Evolutionary conservation across 2,329 filamentous ascomycete genomes (phyloP), one percentile per base, ranked within the genome.

Genomic region (Elsinoe australis): DNA sequence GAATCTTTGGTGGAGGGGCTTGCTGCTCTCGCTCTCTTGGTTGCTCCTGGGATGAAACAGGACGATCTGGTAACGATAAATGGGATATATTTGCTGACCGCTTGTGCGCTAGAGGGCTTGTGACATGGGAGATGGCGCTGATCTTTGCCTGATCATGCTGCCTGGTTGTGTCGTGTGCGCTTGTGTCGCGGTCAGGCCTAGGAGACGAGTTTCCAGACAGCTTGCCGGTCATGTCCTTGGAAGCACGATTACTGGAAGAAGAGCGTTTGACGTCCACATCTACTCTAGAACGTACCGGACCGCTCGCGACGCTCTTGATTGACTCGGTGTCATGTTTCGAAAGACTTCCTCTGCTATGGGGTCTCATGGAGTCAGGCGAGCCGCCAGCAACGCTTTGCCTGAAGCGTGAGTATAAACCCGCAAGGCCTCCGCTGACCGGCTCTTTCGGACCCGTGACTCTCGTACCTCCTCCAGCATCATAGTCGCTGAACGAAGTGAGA

Each of bases 401-500:
- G 57, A 96, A 75, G 29, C 88, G 82, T 65, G 78, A 92, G 64
- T 95, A 96, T 29, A 96, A 70, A 1, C 90, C 88, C 60, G 85
- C 94, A 38, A 96, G 71, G 15, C 63, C 62, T 51, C 57, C 61
- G 49, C 57, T 61, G 47, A 64, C 62, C 24, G 64, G 51, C 55
- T 65, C 63, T 55, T 65, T 65, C 8, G 62, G 55, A 12, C 61
- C 61, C 12, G 53, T 32, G 18, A 57, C 53, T 17, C 47, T 49
- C 17, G 49, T 33, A 28, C 50, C 54, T 7, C 36, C 35, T 3
- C 90, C 87, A 64, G 90, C 85, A 53, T 92, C 85, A 59, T 94
- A 89, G 61, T 95, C 89, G 67, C 94, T 94, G 67, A 96, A 96
- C 6, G 88, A 94, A 2, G 90, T 96, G 39, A 96, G 73, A 26